These are phyloP conservation scores for Colletotrichum musae DNA, from an alignment of 2,329 filamentous ascomycete genomes.

Conservation along the genomic window DNA sequence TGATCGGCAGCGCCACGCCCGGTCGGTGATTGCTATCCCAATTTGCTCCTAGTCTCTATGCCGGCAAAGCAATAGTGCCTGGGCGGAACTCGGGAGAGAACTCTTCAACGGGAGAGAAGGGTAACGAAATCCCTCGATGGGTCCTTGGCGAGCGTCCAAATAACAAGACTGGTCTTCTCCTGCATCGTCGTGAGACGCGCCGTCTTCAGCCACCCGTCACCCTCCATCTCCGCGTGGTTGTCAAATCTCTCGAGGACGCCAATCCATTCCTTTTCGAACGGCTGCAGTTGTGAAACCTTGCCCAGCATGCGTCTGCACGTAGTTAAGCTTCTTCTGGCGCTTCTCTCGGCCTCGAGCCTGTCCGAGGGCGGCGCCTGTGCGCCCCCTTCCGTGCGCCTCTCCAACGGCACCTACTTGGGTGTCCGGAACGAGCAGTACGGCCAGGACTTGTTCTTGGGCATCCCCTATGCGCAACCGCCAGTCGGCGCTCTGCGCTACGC, in stretches of 20 bases:
- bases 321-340: conserved; percentile 35
- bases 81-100: not conserved
- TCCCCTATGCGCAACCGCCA: conserved; percentile 75
- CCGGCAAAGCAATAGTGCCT: conserved; percentile 1
- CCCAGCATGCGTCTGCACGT: conserved; percentile 25
- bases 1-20: conserved; percentile 2
- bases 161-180: conserved; percentile 6
- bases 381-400: conserved; percentile 32
- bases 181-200: conserved; percentile 16
- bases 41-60: conserved; percentile 10
- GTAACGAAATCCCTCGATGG: conserved; percentile 9
- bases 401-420: conserved; percentile 56
- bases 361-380: conserved; percentile 26
- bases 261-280: conserved; percentile 19
- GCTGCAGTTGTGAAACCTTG: conserved; percentile 15
- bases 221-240: not conserved
- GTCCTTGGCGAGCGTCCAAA: conserved; percentile 3
- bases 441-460: conserved; percentile 73
- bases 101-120: not conserved
- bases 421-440: conserved; percentile 54
- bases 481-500: conserved; percentile 71
- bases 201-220: conserved; percentile 17
- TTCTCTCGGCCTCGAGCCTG: conserved; percentile 21
- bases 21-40: conserved; percentile 15
- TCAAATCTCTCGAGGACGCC: conserved; percentile 1